Evolutionary conservation across 257 asterid genomes (phyloP).

Genomic region (Echium plantagineum): DNA sequence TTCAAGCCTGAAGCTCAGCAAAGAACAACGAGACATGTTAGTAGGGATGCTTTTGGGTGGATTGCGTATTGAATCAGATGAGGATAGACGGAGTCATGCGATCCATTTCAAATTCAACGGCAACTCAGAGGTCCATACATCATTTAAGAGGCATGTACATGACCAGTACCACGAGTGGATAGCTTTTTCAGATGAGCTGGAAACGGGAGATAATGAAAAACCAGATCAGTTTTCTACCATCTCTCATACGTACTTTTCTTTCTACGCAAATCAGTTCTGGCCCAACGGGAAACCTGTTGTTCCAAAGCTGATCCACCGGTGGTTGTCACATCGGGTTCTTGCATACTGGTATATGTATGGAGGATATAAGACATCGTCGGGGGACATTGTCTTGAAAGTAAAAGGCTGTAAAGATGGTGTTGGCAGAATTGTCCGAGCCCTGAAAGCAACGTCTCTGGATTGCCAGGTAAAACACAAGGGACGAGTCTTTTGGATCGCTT

Average conservation of each 20-base stretch:
- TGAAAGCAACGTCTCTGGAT: constrained; percentile 43
- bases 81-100: constrained; percentile 27
- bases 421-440: constrained; percentile 30
- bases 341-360: constrained; percentile 96
- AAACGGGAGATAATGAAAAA: constrained; percentile 21
- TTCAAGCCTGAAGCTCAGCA: constrained; percentile 44
- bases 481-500: constrained; percentile 63
- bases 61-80: constrained; percentile 33
- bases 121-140: constrained; percentile 34
- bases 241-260: constrained; percentile 49
- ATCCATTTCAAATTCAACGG: constrained; percentile 50
- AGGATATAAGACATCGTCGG: constrained; percentile 64
- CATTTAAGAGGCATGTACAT: constrained; percentile 44
- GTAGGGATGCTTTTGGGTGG: constrained; percentile 78
- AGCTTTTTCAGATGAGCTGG: constrained; percentile 17
- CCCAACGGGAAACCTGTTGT: constrained; percentile 42
- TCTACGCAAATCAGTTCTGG: constrained; percentile 75
- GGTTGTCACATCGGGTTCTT: constrained; percentile 84
- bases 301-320: constrained; percentile 77
- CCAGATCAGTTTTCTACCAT: constrained; percentile 43
- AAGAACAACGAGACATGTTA: constrained; percentile 71
- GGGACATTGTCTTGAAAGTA: constrained; percentile 71
- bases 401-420: constrained; percentile 53
- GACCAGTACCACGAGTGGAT: constrained; percentile 75
- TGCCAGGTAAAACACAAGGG: constrained; percentile 56